Evolutionary conservation across 495 filamentous ascomycete species (phyloP), one percentile per base, ranked within the genome.

Genomic region (Neurospora terricola): DNA sequence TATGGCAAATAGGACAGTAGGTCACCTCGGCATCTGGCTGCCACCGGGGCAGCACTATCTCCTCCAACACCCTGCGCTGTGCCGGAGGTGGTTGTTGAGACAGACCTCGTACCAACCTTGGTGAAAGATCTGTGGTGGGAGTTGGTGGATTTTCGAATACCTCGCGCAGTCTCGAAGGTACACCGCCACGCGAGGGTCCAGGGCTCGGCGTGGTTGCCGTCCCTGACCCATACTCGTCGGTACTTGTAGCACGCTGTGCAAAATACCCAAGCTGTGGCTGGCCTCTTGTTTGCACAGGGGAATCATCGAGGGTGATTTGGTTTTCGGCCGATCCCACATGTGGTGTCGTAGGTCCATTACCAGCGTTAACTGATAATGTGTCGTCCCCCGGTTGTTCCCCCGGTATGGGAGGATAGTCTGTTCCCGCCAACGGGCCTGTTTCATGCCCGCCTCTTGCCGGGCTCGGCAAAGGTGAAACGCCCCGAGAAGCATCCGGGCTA

Each of bases 21-120:
- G 88, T 87, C 21, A 91, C 93, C 74, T 93, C 91, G 23, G 86
- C 82, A 80, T 98, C 94, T 0, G 93, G 91, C 81, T 98, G 94
- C 94, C 94, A 98, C 66, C 83, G 83, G 0, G 94, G 94, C 59
- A 93, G 80, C 14, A 85, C 73, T 21, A 87, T 59, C 12, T 83
- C 83, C 18, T 48, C 70, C 14, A 18, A 68, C 11, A 27, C 23
- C 40, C 30, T 34, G 71, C 45, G 40, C n/a, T 12, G 36, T 27
- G 69, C 38, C n/a, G 73, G n/a, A 30, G 73, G 71, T 11, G 30
- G 11, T 8, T 23, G 18, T 10, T 39, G 71, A 14, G 73, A 39
- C 11, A 39, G 30, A 16, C 66, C 34, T n/a, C 48, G 16, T 8
- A 59, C 38, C 30, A 39, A 12, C 10, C 38, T 75, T 8, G 69